Evolutionary conservation across 2,329 filamentous ascomycete genomes (phyloP), one percentile per base, ranked within the genome.

Genomic region (Scedosporium minutisporum): DNA sequence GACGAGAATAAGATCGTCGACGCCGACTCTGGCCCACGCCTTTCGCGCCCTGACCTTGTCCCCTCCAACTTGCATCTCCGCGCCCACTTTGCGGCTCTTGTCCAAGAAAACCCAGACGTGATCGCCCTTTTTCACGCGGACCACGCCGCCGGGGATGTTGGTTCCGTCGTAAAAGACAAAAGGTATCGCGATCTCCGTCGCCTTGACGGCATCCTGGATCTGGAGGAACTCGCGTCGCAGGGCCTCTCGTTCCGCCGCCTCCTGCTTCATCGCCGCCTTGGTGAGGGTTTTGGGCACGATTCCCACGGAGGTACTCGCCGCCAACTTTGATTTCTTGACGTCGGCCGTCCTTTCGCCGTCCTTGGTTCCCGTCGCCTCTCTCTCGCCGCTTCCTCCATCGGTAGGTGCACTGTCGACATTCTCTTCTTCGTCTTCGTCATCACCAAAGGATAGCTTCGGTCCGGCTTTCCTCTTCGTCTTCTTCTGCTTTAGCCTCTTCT

Each of bases 121-220:
- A 70, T 97, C 95, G 9, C 95, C 93, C 75, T 99, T 99, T 74
- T 92, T 96, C 60, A 97, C 84, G 64, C 88, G 87, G 58, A 93
- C 93, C 14, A 83, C 83, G 1, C 93, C 93, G 16, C 92, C 91
- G 0, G 93, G 90, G 10, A 90, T 89, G 72, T 96, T 93, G 23
- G 91, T 91, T 16, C 95, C 95, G 68, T 97, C 93, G 76, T 97
- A 97, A 72, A 97, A 97, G 3, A 97, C 91, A 73, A 97, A 99
- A 0, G 95, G 95, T 38, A 99, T 88, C 16, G 89, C 82, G 62
- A 99, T 90, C 70, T 97, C 93, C 7, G 92, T 93, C 21, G 86
- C 85, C 76, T 96, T 96, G 67, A 97, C 89, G 0, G 87, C 85
- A 65, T 96, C 91, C 72, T 97, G 95, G 64, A 93, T 83, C 9